Evolutionary conservation across 306 rosid species (phyloP), one percentile per base, ranked within the genome.

Genomic region (Acmispon strigosus): DNA sequence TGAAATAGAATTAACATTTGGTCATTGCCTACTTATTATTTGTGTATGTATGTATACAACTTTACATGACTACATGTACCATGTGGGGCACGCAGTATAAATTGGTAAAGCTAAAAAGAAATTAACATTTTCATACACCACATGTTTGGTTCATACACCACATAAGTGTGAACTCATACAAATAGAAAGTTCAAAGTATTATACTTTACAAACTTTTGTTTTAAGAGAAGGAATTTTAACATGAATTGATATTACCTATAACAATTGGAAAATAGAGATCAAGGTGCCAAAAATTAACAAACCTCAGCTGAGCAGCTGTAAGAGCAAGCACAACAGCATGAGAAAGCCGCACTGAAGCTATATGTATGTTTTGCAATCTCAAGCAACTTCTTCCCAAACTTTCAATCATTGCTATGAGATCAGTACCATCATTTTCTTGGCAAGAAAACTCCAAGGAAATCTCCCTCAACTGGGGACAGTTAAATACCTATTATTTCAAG

Each of bases 311-410:
- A 41, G 91, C 87, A 63, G 88, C 92, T 22, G 99, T 82, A 69
- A 95, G 97, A 51, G 99, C 95, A 20, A 95, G 96, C 66, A 95
- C 97, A 20, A 78, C 87, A 52, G 96, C 68, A 70, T 95, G 95
- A 73, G 99, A 91, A 70, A 95, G 97, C 70, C 80, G 75, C 50
- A 64, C n/a, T 5, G 99, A 91, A 70, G 99, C 94, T 53, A 95
- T 85, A 79, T 95, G 99, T 72, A 95, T 84, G 74, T 89, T 95
- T 69, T 89, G 91, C 70, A 95, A 69, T 86, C 86, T 91, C 7
- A 80, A 85, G 56, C 99, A 95, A 65, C 84, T 77, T 86, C 92
- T 87, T 72, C 88, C 99, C 80, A 91, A 56, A 64, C 81, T 57
- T 42, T 87, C 96, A 58, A 78, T 85, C 91, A 89, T 69, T n/a